phyloP scores from a whole-genome alignment of 2,329 filamentous ascomycete genomes.

The Nigrograna mackinnonii region DNA sequence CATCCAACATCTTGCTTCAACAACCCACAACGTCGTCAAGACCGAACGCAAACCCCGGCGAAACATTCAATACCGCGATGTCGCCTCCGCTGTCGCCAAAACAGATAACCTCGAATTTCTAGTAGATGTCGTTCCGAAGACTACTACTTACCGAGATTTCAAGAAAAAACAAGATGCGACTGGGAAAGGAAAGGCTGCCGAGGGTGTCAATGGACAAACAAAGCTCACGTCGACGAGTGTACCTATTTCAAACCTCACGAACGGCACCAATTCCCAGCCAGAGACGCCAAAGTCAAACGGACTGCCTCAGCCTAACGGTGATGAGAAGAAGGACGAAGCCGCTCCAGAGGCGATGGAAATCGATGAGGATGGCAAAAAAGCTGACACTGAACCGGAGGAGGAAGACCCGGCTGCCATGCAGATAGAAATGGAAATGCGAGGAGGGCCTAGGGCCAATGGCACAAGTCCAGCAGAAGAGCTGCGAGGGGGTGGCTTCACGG shows the following conservation, averaged over 20 bases:
- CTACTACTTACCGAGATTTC: slow-evolving; percentile 76
- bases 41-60: slow-evolving; percentile 88
- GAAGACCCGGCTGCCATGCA: slow-evolving; percentile 39
- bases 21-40: slow-evolving; percentile 86
- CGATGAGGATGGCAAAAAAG: slow-evolving; percentile 11
- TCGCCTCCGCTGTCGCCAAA: slow-evolving; percentile 83
- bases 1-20: slow-evolving; percentile 85
- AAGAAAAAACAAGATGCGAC: slow-evolving; percentile 62
- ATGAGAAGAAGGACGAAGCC: slow-evolving; percentile 2
- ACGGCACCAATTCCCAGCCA: background rate
- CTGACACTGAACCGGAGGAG: slow-evolving; percentile 26
- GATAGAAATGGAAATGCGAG: slow-evolving; percentile 45
- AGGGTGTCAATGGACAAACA: background rate
- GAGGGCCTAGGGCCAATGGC: slow-evolving; percentile 22
- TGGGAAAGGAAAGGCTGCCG: slow-evolving; percentile 10
- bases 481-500: slow-evolving; percentile 32
- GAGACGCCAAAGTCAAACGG: slow-evolving; percentile 4
- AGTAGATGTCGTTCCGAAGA: slow-evolving; percentile 86
- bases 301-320: slow-evolving; percentile 1
- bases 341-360: slow-evolving; percentile 21
- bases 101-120: slow-evolving; percentile 96
- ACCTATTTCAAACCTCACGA: background rate
- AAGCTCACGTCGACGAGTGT: background rate
- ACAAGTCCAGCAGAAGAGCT: slow-evolving; percentile 10
- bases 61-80: slow-evolving; percentile 94